A percentile compares a stretch with the other conserved stretches of the same genome.
Conservation (phyloP, 768 basidiomycete species). For the Calocera cornea region DNA sequence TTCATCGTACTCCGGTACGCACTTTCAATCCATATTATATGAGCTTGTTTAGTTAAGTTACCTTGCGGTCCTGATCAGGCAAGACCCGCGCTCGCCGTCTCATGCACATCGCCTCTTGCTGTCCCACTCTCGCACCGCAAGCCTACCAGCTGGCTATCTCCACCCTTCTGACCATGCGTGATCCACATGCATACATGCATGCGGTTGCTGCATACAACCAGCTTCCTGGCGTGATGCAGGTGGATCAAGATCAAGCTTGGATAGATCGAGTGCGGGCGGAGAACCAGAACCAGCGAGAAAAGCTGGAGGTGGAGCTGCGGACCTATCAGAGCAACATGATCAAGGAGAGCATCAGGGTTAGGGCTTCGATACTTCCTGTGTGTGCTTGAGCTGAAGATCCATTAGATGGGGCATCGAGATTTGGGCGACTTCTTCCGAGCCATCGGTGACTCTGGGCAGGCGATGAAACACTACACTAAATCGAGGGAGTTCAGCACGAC, state of each 20-base stretch:
- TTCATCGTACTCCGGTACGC: slow-evolving; percentile 55
- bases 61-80: slow-evolving; percentile 31
- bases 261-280: slow-evolving; percentile 49
- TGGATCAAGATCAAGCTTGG: slow-evolving; percentile 50
- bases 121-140: slow-evolving; percentile 56
- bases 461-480: slow-evolving; percentile 78
- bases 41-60: not conserved
- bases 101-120: slow-evolving; percentile 47
- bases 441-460: slow-evolving; percentile 52
- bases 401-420: slow-evolving; percentile 81
- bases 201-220: slow-evolving; percentile 16
- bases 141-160: slow-evolving; percentile 55
- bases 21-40: not conserved
- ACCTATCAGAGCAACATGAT: slow-evolving; percentile 94
- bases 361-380: slow-evolving; percentile 19
- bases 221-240: slow-evolving; percentile 38
- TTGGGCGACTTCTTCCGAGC: slow-evolving; percentile 66
- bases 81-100: slow-evolving; percentile 64
- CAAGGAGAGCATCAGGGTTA: slow-evolving; percentile 91
- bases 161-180: slow-evolving; percentile 53
- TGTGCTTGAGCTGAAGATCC: not conserved
- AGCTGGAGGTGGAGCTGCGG: slow-evolving; percentile 87
- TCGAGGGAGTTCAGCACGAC: slow-evolving; percentile 87
- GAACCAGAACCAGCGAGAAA: slow-evolving; percentile 62
- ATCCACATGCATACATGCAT: slow-evolving; percentile 31